Evolutionary conservation across 345 rosid genomes (phyloP).

Genomic region (Rhizophora mangle): DNA sequence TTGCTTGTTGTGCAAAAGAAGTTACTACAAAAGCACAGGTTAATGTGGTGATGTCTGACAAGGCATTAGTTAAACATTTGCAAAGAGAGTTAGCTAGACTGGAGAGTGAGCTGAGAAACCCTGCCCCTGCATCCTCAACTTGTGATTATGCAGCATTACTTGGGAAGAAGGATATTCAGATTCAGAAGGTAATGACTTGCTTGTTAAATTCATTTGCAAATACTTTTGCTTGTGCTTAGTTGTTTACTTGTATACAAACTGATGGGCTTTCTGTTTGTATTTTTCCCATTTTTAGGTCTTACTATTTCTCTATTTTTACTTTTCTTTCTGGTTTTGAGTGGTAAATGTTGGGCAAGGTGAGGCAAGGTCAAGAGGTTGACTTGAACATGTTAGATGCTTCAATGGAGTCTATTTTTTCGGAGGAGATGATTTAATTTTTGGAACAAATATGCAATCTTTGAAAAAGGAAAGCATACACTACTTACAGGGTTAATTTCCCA

Average conservation of each 20-base stretch:
- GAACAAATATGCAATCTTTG: too few relatives aligned
- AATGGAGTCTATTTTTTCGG: too few relatives aligned
- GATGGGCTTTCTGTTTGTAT: background rate
- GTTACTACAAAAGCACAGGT: constrained; percentile 95
- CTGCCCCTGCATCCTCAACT: constrained; percentile 51
- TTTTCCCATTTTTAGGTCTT: too few relatives aligned
- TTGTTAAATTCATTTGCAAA: background rate
- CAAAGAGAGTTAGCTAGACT: constrained; percentile 89
- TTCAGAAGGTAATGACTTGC: constrained; percentile 62
- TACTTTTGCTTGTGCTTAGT: background rate
- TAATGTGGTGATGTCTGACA: constrained; percentile 97
- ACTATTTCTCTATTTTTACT: too few relatives aligned
- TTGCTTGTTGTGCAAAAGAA: constrained; percentile 98
- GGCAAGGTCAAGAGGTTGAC: too few relatives aligned
- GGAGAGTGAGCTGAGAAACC: constrained; percentile 82
- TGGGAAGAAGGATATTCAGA: constrained; percentile 85
- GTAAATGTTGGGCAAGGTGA: too few relatives aligned
- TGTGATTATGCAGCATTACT: constrained; percentile 59
- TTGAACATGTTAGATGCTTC: too few relatives aligned
- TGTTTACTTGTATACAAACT: background rate
- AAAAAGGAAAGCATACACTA: too few relatives aligned
- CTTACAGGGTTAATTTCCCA: too few relatives aligned
- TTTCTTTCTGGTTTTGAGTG: too few relatives aligned
- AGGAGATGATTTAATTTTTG: too few relatives aligned
- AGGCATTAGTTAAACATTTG: constrained; percentile 93